Conservation (phyloP, 305 asterid species). For the Striga hermonthica region DNA sequence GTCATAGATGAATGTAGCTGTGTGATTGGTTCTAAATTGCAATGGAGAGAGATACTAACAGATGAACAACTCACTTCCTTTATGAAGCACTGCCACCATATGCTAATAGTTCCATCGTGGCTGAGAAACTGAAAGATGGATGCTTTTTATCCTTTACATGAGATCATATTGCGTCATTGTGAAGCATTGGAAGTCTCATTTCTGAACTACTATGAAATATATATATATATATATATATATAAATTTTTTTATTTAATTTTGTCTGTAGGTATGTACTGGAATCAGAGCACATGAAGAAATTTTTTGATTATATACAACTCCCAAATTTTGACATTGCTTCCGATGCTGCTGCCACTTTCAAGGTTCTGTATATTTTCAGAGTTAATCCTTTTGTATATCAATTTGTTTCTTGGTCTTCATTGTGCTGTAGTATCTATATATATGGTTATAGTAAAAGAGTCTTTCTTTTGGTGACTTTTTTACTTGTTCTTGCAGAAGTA, state of each 20-base stretch:
- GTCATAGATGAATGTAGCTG: not conserved
- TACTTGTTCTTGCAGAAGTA: not conserved
- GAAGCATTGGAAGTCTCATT: too few relatives aligned
- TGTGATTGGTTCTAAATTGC: not conserved
- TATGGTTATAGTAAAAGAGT: constrained; percentile 20
- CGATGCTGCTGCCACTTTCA: constrained; percentile 95
- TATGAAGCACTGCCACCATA: constrained; percentile 2
- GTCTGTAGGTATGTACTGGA: constrained; percentile 79
- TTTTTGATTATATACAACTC: constrained; percentile 73
- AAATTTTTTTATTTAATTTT: constrained; percentile 9
- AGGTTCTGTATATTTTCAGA: constrained; percentile 45
- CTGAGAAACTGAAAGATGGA: not conserved
- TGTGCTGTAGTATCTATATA: constrained; percentile 3
- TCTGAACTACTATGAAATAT: not conserved
- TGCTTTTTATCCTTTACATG: too few relatives aligned
- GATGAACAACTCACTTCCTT: constrained; percentile 12
- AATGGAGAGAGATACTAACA: not conserved
- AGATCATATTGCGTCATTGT: too few relatives aligned
- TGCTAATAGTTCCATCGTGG: not conserved
- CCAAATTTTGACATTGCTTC: constrained; percentile 92
- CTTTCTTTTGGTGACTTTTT: not conserved
- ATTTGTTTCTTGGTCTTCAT: constrained; percentile 10
- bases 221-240: too few relatives aligned
- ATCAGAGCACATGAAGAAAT: constrained; percentile 89
- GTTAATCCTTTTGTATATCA: constrained; percentile 10